Percentiles rank a stretch among this genome's conserved stretches.
Evolutionary conservation across 2,329 filamentous ascomycete genomes (phyloP).

Genomic region (Aspergillus pseudoglaucus): DNA sequence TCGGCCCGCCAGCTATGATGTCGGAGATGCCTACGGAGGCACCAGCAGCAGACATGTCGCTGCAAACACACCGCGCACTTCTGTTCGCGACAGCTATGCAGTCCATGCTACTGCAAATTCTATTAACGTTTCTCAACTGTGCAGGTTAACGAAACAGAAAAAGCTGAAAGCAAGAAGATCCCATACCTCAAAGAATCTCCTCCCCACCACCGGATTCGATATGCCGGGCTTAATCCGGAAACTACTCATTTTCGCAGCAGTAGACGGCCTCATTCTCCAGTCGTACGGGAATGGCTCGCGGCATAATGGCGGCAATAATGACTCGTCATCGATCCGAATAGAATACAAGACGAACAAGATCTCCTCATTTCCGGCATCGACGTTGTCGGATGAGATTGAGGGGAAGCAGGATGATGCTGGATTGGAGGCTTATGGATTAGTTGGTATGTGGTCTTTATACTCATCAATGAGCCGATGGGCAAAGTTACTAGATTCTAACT

Average conservation of each 20-base stretch:
- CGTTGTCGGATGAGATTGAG: conserved; percentile 14
- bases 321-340: conserved; percentile 55
- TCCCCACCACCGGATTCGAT: conserved; percentile 7
- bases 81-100: neutral
- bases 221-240: conserved; percentile 79
- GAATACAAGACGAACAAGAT: conserved; percentile 59
- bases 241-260: conserved; percentile 69
- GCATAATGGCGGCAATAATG: conserved; percentile 46
- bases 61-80: neutral
- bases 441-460: conserved; percentile 43
- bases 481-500: neutral
- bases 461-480: neutral
- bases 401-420: conserved; percentile 26
- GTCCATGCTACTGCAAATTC: neutral
- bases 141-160: neutral
- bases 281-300: conserved; percentile 50
- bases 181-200: neutral
- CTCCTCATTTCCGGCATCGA: conserved; percentile 36
- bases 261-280: conserved; percentile 77
- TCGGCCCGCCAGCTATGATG: conserved; percentile 1
- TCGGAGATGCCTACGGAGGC: neutral
- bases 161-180: neutral
- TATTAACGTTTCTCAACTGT: neutral
- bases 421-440: conserved; percentile 48
- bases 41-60: neutral